phyloP scores from a whole-genome alignment of 2,329 filamentous ascomycete genomes.

The Epichloe glyceriae region DNA sequence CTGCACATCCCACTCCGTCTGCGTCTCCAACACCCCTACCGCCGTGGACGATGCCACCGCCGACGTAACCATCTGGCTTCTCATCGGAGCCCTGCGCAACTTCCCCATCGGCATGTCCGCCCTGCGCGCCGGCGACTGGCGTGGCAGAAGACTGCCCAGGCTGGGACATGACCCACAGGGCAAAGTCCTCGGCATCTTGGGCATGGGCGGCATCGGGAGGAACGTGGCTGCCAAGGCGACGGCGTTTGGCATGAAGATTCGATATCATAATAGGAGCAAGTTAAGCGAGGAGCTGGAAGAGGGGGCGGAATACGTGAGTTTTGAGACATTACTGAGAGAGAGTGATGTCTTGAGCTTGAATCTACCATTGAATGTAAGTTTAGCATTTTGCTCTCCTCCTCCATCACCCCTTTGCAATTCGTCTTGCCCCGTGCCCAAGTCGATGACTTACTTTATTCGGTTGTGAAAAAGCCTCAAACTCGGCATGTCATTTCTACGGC shows the following conservation, averaged over 20 bases:
- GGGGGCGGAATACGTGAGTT: constrained; percentile 54
- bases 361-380: constrained; percentile 65
- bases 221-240: constrained; percentile 63
- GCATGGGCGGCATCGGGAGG: constrained; percentile 76
- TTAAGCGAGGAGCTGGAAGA: constrained; percentile 42
- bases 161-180: constrained; percentile 67
- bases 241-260: constrained; percentile 62
- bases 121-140: constrained; percentile 56
- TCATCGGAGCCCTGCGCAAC: constrained; percentile 66
- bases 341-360: constrained; percentile 74
- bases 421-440: background rate
- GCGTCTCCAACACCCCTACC: constrained; percentile 69
- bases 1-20: constrained; percentile 53
- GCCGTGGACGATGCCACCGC: constrained; percentile 75
- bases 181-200: constrained; percentile 67
- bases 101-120: constrained; percentile 53
- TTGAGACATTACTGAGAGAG: constrained; percentile 55
- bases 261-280: constrained; percentile 60
- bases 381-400: background rate
- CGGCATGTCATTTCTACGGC: constrained; percentile 59
- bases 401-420: background rate
- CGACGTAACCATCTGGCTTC: constrained; percentile 67
- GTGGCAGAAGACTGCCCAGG: constrained; percentile 41
- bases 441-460: no score
- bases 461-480: constrained; percentile 38